These are phyloP conservation scores for Phytophthora hybrid DNA, from an alignment of 352 stramenopile species.

Conservation along the genomic window DNA sequence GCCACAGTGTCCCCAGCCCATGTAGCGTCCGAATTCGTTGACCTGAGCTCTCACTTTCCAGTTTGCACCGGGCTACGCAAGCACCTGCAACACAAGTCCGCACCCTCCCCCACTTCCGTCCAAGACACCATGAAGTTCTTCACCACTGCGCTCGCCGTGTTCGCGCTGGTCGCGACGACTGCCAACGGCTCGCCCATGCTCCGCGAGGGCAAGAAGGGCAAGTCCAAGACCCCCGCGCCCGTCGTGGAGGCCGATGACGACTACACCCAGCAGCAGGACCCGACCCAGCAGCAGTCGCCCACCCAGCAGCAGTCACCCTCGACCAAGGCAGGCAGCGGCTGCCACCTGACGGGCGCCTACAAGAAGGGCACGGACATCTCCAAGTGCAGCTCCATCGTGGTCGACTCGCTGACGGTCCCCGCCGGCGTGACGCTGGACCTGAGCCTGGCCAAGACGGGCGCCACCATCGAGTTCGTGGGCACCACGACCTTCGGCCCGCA, in stretches of 20 bases:
- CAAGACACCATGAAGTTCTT: slow-evolving; percentile 33
- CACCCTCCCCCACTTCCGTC: neutral
- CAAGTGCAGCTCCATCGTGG: slow-evolving; percentile 31
- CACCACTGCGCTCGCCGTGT: neutral
- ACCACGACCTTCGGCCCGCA: slow-evolving; percentile 48
- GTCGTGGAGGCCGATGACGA: neutral
- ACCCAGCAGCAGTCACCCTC: slow-evolving; percentile 3
- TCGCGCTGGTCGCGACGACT: slow-evolving; percentile 5
- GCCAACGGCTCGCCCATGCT: slow-evolving; percentile 26
- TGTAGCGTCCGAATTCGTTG: no score
- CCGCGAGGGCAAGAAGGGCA: slow-evolving; percentile 19
- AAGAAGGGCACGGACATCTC: slow-evolving; percentile 30
- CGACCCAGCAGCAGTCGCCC: slow-evolving; percentile 21
- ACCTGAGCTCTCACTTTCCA: slow-evolving; percentile 19
- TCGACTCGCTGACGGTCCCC: slow-evolving; percentile 38
- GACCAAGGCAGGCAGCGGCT: slow-evolving; percentile 16
- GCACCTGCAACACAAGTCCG: neutral
- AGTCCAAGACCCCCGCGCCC: neutral
- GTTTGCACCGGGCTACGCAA: slow-evolving; percentile 12
- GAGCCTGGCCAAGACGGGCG: slow-evolving; percentile 35
- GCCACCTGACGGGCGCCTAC: slow-evolving; percentile 47
- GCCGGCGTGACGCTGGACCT: slow-evolving; percentile 48
- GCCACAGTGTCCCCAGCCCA: no score
- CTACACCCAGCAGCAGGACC: slow-evolving; percentile 28
- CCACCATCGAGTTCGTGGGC: slow-evolving; percentile 44